Conservation (phyloP, 257 asterid genomes). For the Solanum tacnaense region DNA sequence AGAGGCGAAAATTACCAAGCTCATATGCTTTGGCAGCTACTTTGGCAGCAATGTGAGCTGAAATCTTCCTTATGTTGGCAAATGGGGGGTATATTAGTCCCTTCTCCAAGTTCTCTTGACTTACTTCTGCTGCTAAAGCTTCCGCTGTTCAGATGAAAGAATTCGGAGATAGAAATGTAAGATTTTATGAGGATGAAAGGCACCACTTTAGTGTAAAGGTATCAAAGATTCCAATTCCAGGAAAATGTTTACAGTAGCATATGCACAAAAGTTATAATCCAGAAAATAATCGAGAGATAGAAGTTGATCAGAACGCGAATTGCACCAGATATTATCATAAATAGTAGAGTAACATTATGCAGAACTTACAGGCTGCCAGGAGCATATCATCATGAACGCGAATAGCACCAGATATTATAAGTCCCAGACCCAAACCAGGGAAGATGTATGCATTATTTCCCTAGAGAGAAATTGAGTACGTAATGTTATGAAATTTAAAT, state of each 20-base stretch:
- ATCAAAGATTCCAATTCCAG: not conserved
- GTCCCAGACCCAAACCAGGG: constrained; percentile 89
- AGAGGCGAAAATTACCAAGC: constrained; percentile 36
- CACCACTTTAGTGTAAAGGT: not conserved
- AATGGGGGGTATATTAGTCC: constrained; percentile 85
- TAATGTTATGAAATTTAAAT: not conserved
- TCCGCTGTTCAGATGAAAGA: constrained; percentile 54
- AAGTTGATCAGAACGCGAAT: not conserved
- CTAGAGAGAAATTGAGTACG: constrained; percentile 15
- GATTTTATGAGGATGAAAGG: not conserved
- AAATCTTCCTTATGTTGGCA: constrained; percentile 69
- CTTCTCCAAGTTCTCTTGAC: constrained; percentile 56
- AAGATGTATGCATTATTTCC: constrained; percentile 85
- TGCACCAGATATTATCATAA: not conserved
- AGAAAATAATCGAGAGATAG: not conserved
- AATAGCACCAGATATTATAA: constrained; percentile 86
- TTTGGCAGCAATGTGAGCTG: constrained; percentile 79
- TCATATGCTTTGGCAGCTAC: constrained; percentile 92
- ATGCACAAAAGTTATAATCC: not conserved
- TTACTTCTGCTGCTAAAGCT: constrained; percentile 74
- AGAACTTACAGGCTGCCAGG: constrained; percentile 80
- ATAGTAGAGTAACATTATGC: not conserved
- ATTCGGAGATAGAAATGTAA: not conserved
- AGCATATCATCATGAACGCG: constrained; percentile 94
- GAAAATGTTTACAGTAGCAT: not conserved